Conservation (phyloP, 2,329 filamentous ascomycete genomes). For the Clathrospora elynae region DNA sequence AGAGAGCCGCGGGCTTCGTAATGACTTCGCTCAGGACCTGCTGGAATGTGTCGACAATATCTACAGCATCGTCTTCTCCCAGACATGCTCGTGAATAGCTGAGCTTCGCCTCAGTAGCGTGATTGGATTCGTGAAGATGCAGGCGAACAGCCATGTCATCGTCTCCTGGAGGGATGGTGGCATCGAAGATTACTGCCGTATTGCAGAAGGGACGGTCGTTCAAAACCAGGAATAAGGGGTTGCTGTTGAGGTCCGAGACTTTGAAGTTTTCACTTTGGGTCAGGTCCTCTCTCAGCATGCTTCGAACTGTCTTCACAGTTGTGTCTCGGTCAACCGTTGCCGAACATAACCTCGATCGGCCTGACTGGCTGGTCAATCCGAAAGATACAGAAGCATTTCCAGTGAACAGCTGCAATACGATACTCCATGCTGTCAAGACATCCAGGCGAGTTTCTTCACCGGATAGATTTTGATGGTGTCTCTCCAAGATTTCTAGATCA, state of each 20-base stretch:
- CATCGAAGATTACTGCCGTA: not conserved
- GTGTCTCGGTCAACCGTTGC: not conserved
- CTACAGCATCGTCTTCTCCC: not conserved
- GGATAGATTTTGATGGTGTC: not conserved
- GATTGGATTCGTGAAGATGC: not conserved
- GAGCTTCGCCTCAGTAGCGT: not conserved
- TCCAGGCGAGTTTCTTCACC: not conserved
- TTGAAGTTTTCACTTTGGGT: not conserved
- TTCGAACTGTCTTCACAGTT: not conserved
- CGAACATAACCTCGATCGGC: slow-evolving; percentile 1
- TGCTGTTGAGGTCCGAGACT: not conserved
- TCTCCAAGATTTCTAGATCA: not conserved
- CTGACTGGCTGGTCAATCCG: slow-evolving; percentile 1
- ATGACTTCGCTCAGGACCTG: slow-evolving; percentile 1
- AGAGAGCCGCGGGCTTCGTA: not conserved
- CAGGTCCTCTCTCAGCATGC: not conserved
- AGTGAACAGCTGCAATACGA: slow-evolving; percentile 1
- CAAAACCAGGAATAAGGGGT: not conserved
- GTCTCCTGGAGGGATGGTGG: not conserved
- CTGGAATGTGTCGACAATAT: slow-evolving; percentile 1
- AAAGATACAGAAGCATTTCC: slow-evolving; percentile 1
- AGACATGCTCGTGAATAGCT: not conserved
- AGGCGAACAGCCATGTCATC: slow-evolving; percentile 1
- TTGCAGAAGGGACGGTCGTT: not conserved
- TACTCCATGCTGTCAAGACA: not conserved